These are phyloP conservation scores for Prunus davidiana DNA, from an alignment of 306 rosid species.

Conservation along the genomic window DNA sequence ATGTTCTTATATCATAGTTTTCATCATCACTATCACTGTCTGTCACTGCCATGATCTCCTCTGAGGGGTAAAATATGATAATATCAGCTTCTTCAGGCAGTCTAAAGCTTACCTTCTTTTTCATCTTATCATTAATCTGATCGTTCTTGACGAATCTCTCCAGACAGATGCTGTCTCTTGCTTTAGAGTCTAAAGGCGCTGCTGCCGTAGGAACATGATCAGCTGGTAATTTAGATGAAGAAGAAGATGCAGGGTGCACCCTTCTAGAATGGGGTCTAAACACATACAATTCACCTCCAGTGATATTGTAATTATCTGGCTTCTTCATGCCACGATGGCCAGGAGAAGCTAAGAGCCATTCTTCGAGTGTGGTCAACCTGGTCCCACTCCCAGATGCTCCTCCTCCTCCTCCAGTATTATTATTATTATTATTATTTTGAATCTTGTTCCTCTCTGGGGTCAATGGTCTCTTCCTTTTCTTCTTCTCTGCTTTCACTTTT, in stretches of 20 bases:
- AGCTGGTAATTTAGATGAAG: neutral
- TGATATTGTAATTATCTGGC: neutral
- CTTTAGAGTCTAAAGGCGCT: slow-evolving; percentile 9
- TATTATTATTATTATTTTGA: neutral
- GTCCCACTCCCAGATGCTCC: neutral
- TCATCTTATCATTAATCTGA: slow-evolving; percentile 8
- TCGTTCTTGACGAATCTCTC: neutral
- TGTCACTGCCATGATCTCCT: neutral
- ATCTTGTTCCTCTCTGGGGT: neutral
- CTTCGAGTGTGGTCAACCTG: slow-evolving; percentile 23
- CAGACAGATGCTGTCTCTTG: slow-evolving; percentile 15
- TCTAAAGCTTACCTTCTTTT: slow-evolving; percentile 36
- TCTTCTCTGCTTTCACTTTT: slow-evolving; percentile 10
- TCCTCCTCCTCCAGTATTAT: no score
- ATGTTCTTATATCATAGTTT: neutral
- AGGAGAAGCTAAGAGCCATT: slow-evolving; percentile 24
- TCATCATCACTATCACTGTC: neutral
- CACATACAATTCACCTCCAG: slow-evolving; percentile 17
- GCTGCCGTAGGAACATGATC: neutral
- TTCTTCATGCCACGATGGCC: neutral
- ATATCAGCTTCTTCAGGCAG: slow-evolving; percentile 41
- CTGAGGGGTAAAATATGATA: slow-evolving; percentile 28
- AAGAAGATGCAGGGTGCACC: slow-evolving; percentile 20
- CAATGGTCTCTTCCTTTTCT: neutral
- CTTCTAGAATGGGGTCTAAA: slow-evolving; percentile 11